A percentile compares a stretch with the other conserved stretches of the same genome.
Evolutionary conservation across 192 early-diverging fungal genomes (phyloP).

Genomic region (Gryganskiella cystojenkinii): DNA sequence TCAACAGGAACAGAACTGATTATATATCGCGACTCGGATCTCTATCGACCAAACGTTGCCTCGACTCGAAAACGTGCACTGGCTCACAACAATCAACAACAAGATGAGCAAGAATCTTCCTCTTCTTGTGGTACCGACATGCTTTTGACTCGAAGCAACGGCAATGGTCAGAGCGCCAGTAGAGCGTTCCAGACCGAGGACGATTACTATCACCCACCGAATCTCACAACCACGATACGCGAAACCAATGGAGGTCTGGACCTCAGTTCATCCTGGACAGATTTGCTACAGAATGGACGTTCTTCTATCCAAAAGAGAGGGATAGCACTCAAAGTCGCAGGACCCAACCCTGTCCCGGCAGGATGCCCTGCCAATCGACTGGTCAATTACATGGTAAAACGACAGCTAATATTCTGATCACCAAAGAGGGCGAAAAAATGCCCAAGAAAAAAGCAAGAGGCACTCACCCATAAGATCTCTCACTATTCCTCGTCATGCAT

Average conservation of each 20-base stretch:
- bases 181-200: not conserved
- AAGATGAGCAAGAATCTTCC: constrained; percentile 7
- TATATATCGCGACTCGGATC: constrained; percentile 73
- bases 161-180: no score
- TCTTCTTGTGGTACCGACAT: constrained; percentile 15
- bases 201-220: constrained; percentile 47
- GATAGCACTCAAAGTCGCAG: constrained; percentile 27
- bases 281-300: constrained; percentile 3
- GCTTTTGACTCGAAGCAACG: not conserved
- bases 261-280: constrained; percentile 23
- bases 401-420: constrained; percentile 38
- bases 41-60: constrained; percentile 29
- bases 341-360: constrained; percentile 34
- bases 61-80: constrained; percentile 31
- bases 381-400: constrained; percentile 34
- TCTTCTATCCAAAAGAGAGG: constrained; percentile 17
- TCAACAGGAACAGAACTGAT: constrained; percentile 47
- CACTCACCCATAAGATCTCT: not conserved
- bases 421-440: no score
- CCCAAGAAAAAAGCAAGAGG: no score
- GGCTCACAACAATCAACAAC: constrained; percentile 7
- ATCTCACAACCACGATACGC: constrained; percentile 32
- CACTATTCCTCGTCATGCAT: constrained; percentile 10
- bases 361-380: constrained; percentile 48
- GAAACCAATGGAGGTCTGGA: not conserved